Evolutionary conservation across 371 early-diverging fungal genomes (phyloP).

Genomic region (Vairimorpha necatrix): DNA sequence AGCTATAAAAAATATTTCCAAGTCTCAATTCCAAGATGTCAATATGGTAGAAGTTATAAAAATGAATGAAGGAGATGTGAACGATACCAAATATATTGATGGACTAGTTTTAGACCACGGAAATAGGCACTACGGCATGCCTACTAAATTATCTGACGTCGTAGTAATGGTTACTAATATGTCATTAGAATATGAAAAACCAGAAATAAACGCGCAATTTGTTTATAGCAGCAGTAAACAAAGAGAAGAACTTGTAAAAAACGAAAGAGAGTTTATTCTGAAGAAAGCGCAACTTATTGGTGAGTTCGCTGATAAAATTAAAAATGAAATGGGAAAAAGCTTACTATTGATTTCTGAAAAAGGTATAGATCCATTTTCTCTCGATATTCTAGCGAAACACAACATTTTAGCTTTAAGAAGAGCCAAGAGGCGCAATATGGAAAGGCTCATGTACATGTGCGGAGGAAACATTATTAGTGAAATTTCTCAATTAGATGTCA

Average conservation of each 20-base stretch:
- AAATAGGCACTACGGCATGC: constrained; percentile 98
- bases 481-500: constrained; percentile 80
- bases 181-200: constrained; percentile 98
- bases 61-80: constrained; percentile 91
- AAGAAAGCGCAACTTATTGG: constrained; percentile 83
- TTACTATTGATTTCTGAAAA: constrained; percentile 97
- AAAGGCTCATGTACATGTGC: constrained; percentile 89
- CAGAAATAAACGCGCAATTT: constrained; percentile 98
- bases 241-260: constrained; percentile 91
- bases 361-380: constrained; percentile 94
- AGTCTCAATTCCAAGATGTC: constrained; percentile 77
- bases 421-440: constrained; percentile 98
- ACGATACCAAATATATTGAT: constrained; percentile 81
- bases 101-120: constrained; percentile 99
- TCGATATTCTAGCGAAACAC: constrained; percentile 90
- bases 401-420: constrained; percentile 92
- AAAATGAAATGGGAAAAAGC: constrained; percentile 76
- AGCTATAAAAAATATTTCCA: constrained; percentile 79
- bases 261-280: constrained; percentile 89
- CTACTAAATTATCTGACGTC: constrained; percentile 82
- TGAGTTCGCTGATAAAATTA: constrained; percentile 70
- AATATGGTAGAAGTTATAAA: constrained; percentile 99
- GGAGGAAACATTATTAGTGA: constrained; percentile 94
- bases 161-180: constrained; percentile 89
- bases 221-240: constrained; percentile 93